Conservation (phyloP, 2,329 filamentous ascomycete species). For the Diaporthe vaccinii region DNA sequence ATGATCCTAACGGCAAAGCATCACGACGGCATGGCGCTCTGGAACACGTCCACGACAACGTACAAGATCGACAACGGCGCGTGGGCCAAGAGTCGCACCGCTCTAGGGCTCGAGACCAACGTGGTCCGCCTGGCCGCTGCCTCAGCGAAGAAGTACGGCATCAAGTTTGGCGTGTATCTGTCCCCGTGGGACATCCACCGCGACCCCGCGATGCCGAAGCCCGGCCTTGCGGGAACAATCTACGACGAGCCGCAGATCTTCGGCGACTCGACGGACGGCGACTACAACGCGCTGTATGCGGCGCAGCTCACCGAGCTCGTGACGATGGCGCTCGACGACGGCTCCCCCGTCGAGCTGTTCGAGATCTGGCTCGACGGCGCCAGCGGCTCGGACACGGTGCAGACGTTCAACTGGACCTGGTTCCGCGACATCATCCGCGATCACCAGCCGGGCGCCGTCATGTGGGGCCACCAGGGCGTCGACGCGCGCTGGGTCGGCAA, state of each 20-base stretch:
- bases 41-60: conserved; percentile 51
- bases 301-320: conserved; percentile 48
- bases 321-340: conserved; percentile 43
- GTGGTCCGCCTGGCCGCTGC: conserved; percentile 50
- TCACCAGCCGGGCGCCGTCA: conserved; percentile 47
- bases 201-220: conserved; percentile 53
- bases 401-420: conserved; percentile 49
- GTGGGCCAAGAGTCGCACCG: conserved; percentile 49
- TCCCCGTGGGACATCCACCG: conserved; percentile 55
- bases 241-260: conserved; percentile 54
- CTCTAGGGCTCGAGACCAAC: conserved; percentile 47
- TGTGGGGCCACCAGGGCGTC: conserved; percentile 50
- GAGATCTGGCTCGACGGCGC: conserved; percentile 52
- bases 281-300: conserved; percentile 51
- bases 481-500: conserved; percentile 51
- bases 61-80: conserved; percentile 51
- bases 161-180: conserved; percentile 52
- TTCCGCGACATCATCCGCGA: conserved; percentile 49
- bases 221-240: conserved; percentile 46
- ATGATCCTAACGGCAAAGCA: conserved; percentile 55
- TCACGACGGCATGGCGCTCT: conserved; percentile 53
- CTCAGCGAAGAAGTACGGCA: conserved; percentile 50
- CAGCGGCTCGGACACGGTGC: conserved; percentile 48
- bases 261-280: conserved; percentile 48
- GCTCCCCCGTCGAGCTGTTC: conserved; percentile 45